These are phyloP conservation scores for Claviceps fusiformis DNA, from an alignment of 2,329 filamentous ascomycete species.

Conservation along the genomic window DNA sequence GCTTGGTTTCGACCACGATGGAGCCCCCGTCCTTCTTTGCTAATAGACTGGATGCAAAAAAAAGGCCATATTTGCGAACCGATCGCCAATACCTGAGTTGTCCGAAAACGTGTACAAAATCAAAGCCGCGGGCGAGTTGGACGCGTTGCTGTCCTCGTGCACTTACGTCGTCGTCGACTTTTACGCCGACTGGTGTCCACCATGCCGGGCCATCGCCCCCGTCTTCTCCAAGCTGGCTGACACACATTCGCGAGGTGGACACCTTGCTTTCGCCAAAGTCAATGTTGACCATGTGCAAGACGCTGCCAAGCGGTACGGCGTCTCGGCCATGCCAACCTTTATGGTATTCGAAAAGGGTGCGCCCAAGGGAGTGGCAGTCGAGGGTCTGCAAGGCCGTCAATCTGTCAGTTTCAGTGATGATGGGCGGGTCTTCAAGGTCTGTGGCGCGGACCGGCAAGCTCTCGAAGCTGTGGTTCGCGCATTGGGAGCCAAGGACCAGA, in stretches of 20 bases:
- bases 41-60: background rate
- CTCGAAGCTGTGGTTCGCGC: slow-evolving; percentile 15
- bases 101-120: slow-evolving; percentile 25
- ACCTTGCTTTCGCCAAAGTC: slow-evolving; percentile 9
- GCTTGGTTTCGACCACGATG: background rate
- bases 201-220: slow-evolving; percentile 33
- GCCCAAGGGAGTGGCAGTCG: slow-evolving; percentile 18
- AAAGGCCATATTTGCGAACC: background rate
- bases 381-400: slow-evolving; percentile 8
- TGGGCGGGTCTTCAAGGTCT: slow-evolving; percentile 17
- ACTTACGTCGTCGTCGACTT: slow-evolving; percentile 34
- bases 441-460: slow-evolving; percentile 16
- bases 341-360: slow-evolving; percentile 69
- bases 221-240: slow-evolving; percentile 35
- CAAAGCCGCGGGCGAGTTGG: slow-evolving; percentile 17
- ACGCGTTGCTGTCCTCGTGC: slow-evolving; percentile 23
- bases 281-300: slow-evolving; percentile 14
- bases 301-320: slow-evolving; percentile 51
- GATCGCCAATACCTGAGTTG: slow-evolving; percentile 24
- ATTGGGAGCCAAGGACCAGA: slow-evolving; percentile 9
- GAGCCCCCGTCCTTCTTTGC: background rate
- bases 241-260: slow-evolving; percentile 10
- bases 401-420: slow-evolving; percentile 13
- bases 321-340: slow-evolving; percentile 93
- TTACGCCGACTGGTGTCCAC: slow-evolving; percentile 36